Percentiles rank a stretch among this genome's conserved stretches.
These are phyloP conservation scores for Globisporangium mamillatum DNA, from an alignment of 352 stramenopile genomes.

Conservation along the genomic window DNA sequence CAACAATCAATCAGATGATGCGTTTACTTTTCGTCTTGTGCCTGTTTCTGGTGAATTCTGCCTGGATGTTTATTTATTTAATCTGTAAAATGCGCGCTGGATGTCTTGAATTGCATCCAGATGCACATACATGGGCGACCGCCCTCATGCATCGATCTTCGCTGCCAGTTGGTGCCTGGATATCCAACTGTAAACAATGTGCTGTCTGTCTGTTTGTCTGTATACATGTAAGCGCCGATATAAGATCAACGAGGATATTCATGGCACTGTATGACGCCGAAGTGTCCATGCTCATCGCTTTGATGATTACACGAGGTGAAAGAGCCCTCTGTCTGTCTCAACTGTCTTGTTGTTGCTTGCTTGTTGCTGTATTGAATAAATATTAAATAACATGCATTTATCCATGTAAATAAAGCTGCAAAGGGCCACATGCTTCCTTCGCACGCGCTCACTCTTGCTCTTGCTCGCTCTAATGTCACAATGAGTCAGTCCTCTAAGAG, in stretches of 20 bases:
- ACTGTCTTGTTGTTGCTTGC: background rate
- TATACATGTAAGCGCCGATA: background rate
- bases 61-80: conserved; percentile 5
- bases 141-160: background rate
- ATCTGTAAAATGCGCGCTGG: background rate
- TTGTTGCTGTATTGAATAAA: conserved; percentile 7
- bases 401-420: conserved; percentile 3
- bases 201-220: background rate
- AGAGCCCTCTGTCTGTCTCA: background rate
- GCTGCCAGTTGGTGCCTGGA: background rate
- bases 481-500: background rate
- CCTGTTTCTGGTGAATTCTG: background rate
- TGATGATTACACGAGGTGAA: background rate
- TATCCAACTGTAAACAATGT: background rate
- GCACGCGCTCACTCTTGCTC: background rate
- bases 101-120: background rate
- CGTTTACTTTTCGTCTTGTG: background rate
- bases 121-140: background rate
- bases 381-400: conserved; percentile 10
- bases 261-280: background rate
- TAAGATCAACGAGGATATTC: background rate
- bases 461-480: conserved; percentile 5
- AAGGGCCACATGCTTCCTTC: conserved; percentile 1
- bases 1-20: conserved; percentile 2
- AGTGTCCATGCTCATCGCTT: background rate